Conservation (phyloP, 2,329 filamentous ascomycete species). For the Aspergillus sp. region DNA sequence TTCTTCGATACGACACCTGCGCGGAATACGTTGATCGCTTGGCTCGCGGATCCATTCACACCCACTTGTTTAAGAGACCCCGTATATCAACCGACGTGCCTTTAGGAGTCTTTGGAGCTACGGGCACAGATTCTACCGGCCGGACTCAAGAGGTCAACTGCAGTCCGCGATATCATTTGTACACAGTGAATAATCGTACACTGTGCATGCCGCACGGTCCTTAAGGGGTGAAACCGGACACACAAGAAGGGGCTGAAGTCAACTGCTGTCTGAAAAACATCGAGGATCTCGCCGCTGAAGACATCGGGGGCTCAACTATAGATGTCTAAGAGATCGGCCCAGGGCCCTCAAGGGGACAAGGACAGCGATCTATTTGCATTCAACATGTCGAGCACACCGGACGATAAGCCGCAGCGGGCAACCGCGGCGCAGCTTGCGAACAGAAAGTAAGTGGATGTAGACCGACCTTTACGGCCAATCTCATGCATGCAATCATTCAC, state of each 20-base stretch:
- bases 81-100: neutral
- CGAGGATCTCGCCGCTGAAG: constrained; percentile 21
- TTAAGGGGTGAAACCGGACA: constrained; percentile 11
- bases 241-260: constrained; percentile 23
- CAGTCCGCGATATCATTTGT: neutral
- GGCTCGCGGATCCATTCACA: neutral
- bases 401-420: constrained; percentile 52
- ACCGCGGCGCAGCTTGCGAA: constrained; percentile 58
- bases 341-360: constrained; percentile 40
- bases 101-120: constrained; percentile 10
- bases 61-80: constrained; percentile 4
- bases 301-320: constrained; percentile 20
- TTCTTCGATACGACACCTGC: neutral
- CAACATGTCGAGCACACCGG: constrained; percentile 44
- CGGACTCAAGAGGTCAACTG: constrained; percentile 3
- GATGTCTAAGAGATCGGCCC: constrained; percentile 45
- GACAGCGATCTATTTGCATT: constrained; percentile 33
- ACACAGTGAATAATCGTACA: neutral
- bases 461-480: constrained; percentile 19
- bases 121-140: neutral
- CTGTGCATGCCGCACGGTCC: constrained; percentile 19
- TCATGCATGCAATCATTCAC: constrained; percentile 15
- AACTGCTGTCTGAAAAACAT: neutral
- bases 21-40: neutral
- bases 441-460: constrained; percentile 54